Conservation (phyloP, 257 asterid species). For the Nicotiana tabacum region DNA sequence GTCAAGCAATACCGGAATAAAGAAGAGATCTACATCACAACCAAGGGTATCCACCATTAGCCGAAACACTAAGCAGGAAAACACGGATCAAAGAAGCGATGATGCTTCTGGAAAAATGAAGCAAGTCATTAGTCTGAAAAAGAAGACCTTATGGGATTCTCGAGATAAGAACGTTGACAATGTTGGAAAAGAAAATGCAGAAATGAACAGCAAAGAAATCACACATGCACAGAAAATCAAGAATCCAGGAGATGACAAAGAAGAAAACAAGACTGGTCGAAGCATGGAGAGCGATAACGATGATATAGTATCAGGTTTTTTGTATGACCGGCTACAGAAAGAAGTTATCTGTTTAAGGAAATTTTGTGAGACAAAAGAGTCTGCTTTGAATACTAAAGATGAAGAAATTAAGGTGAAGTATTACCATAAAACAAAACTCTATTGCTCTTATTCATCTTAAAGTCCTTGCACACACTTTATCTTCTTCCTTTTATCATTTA, state of each 20-base stretch:
- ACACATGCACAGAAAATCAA: constrained; percentile 24
- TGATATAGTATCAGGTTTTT: constrained; percentile 71
- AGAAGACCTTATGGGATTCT: constrained; percentile 60
- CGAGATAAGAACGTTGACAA: constrained; percentile 36
- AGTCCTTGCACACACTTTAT: not conserved
- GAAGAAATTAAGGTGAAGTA: constrained; percentile 64
- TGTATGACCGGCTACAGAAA: constrained; percentile 84
- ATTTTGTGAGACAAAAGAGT: constrained; percentile 47
- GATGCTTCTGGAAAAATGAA: constrained; percentile 21
- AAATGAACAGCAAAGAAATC: constrained; percentile 25
- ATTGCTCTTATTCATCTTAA: not conserved
- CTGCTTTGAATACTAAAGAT: constrained; percentile 50
- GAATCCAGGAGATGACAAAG: constrained; percentile 14
- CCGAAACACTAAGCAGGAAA: constrained; percentile 28
- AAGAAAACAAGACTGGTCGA: constrained; percentile 27
- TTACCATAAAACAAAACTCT: not conserved
- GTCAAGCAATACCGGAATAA: constrained; percentile 45
- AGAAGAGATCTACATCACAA: constrained; percentile 57
- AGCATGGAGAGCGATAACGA: constrained; percentile 25
- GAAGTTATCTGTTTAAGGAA: constrained; percentile 75
- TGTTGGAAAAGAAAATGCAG: constrained; percentile 59
- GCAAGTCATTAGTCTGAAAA: constrained; percentile 28
- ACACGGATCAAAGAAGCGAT: constrained; percentile 17
- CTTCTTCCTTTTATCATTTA: not conserved
- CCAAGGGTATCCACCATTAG: constrained; percentile 47